Conservation (phyloP, 2,329 filamentous ascomycete genomes). For the Nemania serpens region DNA sequence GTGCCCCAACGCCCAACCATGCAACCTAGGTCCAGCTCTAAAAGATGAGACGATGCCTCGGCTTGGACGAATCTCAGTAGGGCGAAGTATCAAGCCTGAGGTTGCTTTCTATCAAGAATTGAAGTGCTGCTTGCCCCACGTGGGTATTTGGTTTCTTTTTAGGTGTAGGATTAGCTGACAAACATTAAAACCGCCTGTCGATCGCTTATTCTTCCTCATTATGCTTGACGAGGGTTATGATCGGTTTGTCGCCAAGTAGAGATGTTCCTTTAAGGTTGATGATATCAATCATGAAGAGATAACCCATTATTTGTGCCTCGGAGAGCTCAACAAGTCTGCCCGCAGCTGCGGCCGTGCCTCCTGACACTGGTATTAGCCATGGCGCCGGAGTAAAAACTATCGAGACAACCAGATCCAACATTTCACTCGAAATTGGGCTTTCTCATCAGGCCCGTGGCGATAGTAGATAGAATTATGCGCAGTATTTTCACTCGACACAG, state of each 20-base stretch:
- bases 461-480: background rate
- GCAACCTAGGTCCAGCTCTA: constrained; percentile 26
- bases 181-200: constrained; percentile 4
- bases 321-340: constrained; percentile 85
- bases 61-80: constrained; percentile 19
- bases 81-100: constrained; percentile 12
- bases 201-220: constrained; percentile 42
- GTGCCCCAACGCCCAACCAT: constrained; percentile 27
- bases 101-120: constrained; percentile 24
- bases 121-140: constrained; percentile 14
- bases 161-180: constrained; percentile 2
- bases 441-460: background rate
- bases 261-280: constrained; percentile 89
- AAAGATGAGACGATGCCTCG: constrained; percentile 16
- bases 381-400: constrained; percentile 8
- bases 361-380: constrained; percentile 52
- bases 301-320: constrained; percentile 84
- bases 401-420: background rate
- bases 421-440: background rate
- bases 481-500: background rate
- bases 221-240: constrained; percentile 77
- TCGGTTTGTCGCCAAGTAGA: constrained; percentile 78
- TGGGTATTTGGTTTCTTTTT: constrained; percentile 2
- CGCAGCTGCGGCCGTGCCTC: constrained; percentile 88
- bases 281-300: constrained; percentile 94